Percentiles rank a stretch among this genome's conserved stretches.
Evolutionary conservation across 768 basidiomycete genomes (phyloP).

Genomic region (Dendrothele bispora): DNA sequence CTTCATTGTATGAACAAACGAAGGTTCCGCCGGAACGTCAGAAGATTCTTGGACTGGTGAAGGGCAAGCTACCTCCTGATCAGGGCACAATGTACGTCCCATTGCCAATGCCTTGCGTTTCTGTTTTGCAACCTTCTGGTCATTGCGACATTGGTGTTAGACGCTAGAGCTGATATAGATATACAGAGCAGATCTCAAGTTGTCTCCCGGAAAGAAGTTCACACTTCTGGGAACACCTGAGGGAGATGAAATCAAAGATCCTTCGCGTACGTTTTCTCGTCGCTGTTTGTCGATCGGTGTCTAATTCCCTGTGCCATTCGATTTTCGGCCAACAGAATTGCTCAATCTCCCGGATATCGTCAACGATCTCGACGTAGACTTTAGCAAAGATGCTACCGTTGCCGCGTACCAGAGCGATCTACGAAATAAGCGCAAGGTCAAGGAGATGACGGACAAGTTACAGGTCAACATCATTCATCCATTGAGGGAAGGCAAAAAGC

Average conservation of each 20-base stretch:
- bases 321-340: conserved; percentile 52
- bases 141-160: conserved; percentile 5
- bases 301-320: neutral
- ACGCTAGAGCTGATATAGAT: too few species aligned
- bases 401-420: conserved; percentile 71
- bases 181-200: conserved; percentile 57
- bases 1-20: conserved; percentile 63
- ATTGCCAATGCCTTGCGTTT: conserved; percentile 11
- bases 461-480: conserved; percentile 74
- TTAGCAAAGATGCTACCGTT: conserved; percentile 58
- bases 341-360: conserved; percentile 67
- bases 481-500: conserved; percentile 71
- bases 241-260: conserved; percentile 84
- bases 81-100: conserved; percentile 60
- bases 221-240: conserved; percentile 85
- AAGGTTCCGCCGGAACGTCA: conserved; percentile 82
- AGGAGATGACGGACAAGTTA: conserved; percentile 66
- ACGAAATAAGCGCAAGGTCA: conserved; percentile 79
- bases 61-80: conserved; percentile 80
- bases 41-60: conserved; percentile 84
- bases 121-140: conserved; percentile 1
- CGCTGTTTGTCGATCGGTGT: neutral
- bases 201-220: conserved; percentile 69
- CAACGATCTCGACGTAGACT: conserved; percentile 84
- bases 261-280: conserved; percentile 44